Conservation (phyloP, 2,329 filamentous ascomycete genomes). For the Thermomyces lanuginosus region DNA sequence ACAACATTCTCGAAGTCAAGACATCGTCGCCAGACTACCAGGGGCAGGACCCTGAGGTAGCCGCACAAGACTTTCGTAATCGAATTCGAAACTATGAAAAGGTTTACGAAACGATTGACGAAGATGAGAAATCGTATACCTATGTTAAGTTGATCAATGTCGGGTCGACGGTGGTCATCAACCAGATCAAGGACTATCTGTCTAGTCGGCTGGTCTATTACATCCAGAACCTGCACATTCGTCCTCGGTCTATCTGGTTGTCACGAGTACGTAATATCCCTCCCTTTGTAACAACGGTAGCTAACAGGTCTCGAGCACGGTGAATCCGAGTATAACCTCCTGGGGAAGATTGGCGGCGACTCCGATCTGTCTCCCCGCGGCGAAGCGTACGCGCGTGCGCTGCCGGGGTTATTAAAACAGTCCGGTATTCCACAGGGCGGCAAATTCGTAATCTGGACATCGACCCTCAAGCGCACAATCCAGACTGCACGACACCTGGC, state of each 20-base stretch:
- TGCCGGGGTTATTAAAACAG: slow-evolving; percentile 69
- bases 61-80: slow-evolving; percentile 80
- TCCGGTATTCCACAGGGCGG: slow-evolving; percentile 59
- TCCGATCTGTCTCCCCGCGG: slow-evolving; percentile 73
- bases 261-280: slow-evolving; percentile 51
- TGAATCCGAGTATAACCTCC: slow-evolving; percentile 82
- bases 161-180: slow-evolving; percentile 92
- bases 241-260: slow-evolving; percentile 88
- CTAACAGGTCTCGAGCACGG: slow-evolving; percentile 48
- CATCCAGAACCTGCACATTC: slow-evolving; percentile 96
- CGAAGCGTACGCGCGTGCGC: slow-evolving; percentile 66
- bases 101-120: slow-evolving; percentile 84
- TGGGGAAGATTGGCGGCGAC: slow-evolving; percentile 84
- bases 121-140: slow-evolving; percentile 71
- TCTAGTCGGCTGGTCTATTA: slow-evolving; percentile 96
- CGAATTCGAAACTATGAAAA: slow-evolving; percentile 96
- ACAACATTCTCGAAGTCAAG: slow-evolving; percentile 95
- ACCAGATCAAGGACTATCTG: slow-evolving; percentile 89
- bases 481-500: slow-evolving; percentile 76
- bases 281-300: slow-evolving; percentile 7
- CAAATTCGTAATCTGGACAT: slow-evolving; percentile 58
- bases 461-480: slow-evolving; percentile 68
- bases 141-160: slow-evolving; percentile 98
- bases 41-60: slow-evolving; percentile 82
- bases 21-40: slow-evolving; percentile 88